A percentile compares a stretch with the other conserved stretches of the same genome.
Conservation (phyloP, 768 basidiomycete genomes). For the Boletus rubescentipes region DNA sequence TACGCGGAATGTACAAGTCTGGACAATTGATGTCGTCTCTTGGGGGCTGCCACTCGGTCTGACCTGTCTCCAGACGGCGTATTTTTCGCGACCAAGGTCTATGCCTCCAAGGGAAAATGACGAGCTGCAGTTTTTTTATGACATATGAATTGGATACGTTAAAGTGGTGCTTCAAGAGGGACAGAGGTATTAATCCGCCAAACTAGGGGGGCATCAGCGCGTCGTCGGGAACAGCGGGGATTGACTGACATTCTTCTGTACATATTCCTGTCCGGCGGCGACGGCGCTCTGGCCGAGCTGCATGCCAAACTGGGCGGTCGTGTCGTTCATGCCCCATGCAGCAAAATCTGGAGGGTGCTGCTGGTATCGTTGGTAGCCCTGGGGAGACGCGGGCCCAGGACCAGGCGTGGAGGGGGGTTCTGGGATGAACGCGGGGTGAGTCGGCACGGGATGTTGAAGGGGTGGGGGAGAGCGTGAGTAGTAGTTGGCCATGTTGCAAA, state of each 20-base stretch:
- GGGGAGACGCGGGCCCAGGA: constrained; percentile 68
- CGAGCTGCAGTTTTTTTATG: constrained; percentile 78
- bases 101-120: constrained; percentile 96
- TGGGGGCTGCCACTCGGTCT: constrained; percentile 81
- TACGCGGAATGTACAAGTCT: constrained; percentile 94
- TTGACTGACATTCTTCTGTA: constrained; percentile 82
- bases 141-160: constrained; percentile 97
- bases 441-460: constrained; percentile 84
- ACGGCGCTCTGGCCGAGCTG: constrained; percentile 92
- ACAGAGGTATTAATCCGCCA: constrained; percentile 72
- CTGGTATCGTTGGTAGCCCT: constrained; percentile 39
- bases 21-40: constrained; percentile 95
- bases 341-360: constrained; percentile 48
- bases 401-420: constrained; percentile 74
- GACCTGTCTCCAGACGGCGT: constrained; percentile 58
- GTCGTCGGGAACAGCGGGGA: not conserved
- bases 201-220: constrained; percentile 47
- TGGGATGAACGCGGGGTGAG: constrained; percentile 82
- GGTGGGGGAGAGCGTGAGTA: constrained; percentile 68
- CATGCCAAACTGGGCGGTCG: constrained; percentile 95
- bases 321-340: constrained; percentile 86
- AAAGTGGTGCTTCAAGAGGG: constrained; percentile 85
- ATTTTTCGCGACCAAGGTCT: constrained; percentile 79
- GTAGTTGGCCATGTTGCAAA: constrained; percentile 32
- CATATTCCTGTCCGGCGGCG: constrained; percentile 91